phyloP scores from a whole-genome alignment of 768 basidiomycete species.

The Megacollybia marginata region DNA sequence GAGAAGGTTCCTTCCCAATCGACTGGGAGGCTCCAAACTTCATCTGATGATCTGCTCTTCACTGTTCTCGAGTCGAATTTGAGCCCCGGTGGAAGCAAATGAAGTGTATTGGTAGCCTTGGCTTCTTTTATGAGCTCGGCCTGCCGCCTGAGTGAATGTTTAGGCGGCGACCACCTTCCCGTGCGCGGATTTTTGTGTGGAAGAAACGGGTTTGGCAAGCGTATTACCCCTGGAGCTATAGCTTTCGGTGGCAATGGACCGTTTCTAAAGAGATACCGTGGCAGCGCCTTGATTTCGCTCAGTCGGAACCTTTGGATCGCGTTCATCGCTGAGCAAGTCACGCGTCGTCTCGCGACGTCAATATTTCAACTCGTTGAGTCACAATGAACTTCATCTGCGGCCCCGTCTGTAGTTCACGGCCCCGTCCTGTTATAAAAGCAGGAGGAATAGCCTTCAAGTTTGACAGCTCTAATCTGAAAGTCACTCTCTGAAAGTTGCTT shows the following conservation, averaged over 20 bases:
- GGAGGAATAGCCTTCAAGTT: no score
- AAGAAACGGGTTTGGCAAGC: slow-evolving; percentile 64
- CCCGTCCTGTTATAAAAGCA: no score
- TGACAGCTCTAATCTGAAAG: no score
- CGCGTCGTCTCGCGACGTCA: no score
- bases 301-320: slow-evolving; percentile 39
- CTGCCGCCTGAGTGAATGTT: slow-evolving; percentile 69
- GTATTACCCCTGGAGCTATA: slow-evolving; percentile 8
- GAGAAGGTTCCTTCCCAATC: slow-evolving; percentile 34
- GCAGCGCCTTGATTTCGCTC: slow-evolving; percentile 33
- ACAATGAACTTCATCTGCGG: no score
- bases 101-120: slow-evolving; percentile 39
- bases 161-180: slow-evolving; percentile 61
- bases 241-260: slow-evolving; percentile 26
- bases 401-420: no score
- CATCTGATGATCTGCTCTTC: not conserved
- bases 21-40: slow-evolving; percentile 19
- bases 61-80: slow-evolving; percentile 30
- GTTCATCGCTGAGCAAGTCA: slow-evolving; percentile 7
- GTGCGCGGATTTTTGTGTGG: slow-evolving; percentile 52
- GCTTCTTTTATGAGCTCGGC: slow-evolving; percentile 75
- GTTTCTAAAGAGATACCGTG: slow-evolving; percentile 24
- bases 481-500: no score
- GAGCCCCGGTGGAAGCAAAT: slow-evolving; percentile 62
- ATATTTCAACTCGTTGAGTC: no score